A percentile compares a stretch with the other conserved stretches of the same genome.
Evolutionary conservation across 768 basidiomycete species (phyloP).

Genomic region (Mycena alexandri): DNA sequence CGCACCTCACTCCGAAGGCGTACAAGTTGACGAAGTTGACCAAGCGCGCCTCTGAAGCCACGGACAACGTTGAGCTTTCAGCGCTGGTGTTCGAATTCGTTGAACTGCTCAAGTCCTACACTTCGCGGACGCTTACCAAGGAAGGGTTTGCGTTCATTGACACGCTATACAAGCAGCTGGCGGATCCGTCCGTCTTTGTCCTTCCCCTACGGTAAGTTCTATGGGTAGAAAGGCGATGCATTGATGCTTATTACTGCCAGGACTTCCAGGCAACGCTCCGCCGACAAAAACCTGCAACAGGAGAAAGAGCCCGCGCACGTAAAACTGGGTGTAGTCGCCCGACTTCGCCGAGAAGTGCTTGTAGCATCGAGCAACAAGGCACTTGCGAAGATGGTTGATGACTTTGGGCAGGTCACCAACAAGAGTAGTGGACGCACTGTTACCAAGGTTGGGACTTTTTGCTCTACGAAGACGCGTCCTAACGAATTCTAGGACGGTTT

Average conservation of each 20-base stretch:
- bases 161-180: conserved; percentile 76
- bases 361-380: conserved; percentile 64
- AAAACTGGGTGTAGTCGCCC: conserved; percentile 71
- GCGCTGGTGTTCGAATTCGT: conserved; percentile 70
- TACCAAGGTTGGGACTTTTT: conserved; percentile 65
- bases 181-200: conserved; percentile 72
- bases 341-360: conserved; percentile 67
- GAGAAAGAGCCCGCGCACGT: conserved; percentile 62
- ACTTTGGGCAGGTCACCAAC: conserved; percentile 79
- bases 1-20: conserved; percentile 63
- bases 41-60: conserved; percentile 56
- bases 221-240: conserved; percentile 11
- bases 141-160: conserved; percentile 79
- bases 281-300: conserved; percentile 54
- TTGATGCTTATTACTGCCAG: conserved; percentile 33
- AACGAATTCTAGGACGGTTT: conserved; percentile 67
- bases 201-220: conserved; percentile 65
- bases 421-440: conserved; percentile 76
- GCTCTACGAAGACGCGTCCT: neutral
- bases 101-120: conserved; percentile 72
- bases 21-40: conserved; percentile 63
- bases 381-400: conserved; percentile 74
- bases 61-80: conserved; percentile 69
- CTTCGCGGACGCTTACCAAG: conserved; percentile 53
- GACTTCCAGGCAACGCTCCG: conserved; percentile 53